phyloP scores from a whole-genome alignment of 1,284 basidiomycete species.

The Sporisorium reilianum region DNA sequence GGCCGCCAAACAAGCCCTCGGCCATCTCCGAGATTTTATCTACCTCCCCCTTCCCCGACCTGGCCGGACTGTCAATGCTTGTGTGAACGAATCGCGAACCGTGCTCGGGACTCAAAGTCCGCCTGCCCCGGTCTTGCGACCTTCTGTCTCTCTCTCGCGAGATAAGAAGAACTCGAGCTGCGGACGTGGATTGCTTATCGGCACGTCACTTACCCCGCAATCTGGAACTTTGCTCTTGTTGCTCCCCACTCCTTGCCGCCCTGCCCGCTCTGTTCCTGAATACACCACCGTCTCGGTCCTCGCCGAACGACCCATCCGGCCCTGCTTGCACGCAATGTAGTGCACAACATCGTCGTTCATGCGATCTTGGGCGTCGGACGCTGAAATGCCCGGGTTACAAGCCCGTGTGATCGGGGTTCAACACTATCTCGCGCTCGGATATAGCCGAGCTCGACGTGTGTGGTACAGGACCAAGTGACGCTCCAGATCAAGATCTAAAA shows the following conservation, averaged over 20 bases:
- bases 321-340: neutral
- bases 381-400: neutral
- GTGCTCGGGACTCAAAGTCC: neutral
- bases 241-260: neutral
- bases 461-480: too few species aligned
- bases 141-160: neutral
- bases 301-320: neutral
- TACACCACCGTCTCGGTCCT: neutral
- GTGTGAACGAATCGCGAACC: neutral
- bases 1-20: constrained; percentile 2
- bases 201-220: constrained; percentile 26
- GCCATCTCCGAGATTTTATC: constrained; percentile 48
- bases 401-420: constrained; percentile 1
- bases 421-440: constrained; percentile 7
- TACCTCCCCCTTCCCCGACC: neutral
- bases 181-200: constrained; percentile 25
- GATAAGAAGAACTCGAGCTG: constrained; percentile 5
- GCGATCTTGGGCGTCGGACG: neutral
- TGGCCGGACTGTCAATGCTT: neutral
- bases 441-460: constrained; percentile 10
- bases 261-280: too few species aligned
- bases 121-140: neutral
- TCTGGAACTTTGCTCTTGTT: neutral
- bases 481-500: too few species aligned
- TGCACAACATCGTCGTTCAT: neutral